Evolutionary conservation across 305 asterid species (phyloP).

Genomic region (Lippia alba): DNA sequence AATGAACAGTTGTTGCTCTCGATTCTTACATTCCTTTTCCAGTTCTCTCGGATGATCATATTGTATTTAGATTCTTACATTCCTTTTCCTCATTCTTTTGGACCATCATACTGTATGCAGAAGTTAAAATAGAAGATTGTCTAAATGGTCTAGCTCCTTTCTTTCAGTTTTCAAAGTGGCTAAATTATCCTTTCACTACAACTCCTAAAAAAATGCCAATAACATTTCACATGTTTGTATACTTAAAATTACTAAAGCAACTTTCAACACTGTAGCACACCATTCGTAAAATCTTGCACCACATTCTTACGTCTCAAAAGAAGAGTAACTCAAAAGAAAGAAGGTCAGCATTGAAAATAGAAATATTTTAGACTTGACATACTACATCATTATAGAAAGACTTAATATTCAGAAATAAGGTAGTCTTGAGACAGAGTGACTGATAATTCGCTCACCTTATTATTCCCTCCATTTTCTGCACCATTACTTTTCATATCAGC

Average conservation of each 20-base stretch:
- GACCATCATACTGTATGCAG: constrained; percentile 4
- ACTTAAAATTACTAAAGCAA: constrained; percentile 12
- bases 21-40: constrained; percentile 10
- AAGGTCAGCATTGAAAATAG: not conserved
- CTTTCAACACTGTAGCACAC: not conserved
- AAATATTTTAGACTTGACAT: not conserved
- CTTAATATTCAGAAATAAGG: not conserved
- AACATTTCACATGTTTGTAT: not conserved
- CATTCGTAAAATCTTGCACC: not conserved
- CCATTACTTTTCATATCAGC: constrained; percentile 73
- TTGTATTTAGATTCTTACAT: not conserved
- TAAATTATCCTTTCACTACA: constrained; percentile 1
- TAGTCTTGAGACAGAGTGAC: constrained; percentile 2
- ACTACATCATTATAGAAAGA: not conserved
- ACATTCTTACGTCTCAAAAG: constrained; percentile 3
- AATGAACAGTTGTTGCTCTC: not conserved
- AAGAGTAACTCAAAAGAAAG: constrained; percentile 13
- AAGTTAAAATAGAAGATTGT: not conserved
- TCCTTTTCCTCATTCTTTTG: constrained; percentile 4
- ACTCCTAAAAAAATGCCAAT: constrained; percentile 2
- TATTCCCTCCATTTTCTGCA: constrained; percentile 55
- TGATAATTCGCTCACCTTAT: constrained; percentile 49
- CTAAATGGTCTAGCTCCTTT: constrained; percentile 14
- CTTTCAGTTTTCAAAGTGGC: not conserved
- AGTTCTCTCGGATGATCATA: constrained; percentile 1